A percentile compares a stretch with the other conserved stretches of the same genome.
These are phyloP conservation scores for Bruguiera sexangula DNA, from an alignment of 345 rosid species.

Conservation along the genomic window DNA sequence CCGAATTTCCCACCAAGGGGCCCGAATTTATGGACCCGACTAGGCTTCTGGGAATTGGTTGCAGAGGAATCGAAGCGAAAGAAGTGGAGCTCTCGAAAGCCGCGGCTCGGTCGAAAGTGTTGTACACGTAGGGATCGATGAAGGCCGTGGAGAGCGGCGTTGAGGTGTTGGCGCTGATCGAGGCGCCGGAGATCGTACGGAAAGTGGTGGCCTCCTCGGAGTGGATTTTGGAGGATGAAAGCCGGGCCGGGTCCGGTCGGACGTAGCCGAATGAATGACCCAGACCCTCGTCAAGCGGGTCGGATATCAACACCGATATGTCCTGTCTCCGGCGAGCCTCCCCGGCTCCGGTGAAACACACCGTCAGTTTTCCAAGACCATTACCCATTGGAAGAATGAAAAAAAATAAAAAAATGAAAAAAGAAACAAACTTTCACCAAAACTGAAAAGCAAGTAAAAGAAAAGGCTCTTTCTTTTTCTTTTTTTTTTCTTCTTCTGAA, in stretches of 20 bases:
- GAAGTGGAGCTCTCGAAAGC: constrained; percentile 90
- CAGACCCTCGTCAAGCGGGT: constrained; percentile 75
- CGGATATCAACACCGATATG: constrained; percentile 35
- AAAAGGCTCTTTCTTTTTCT: background rate
- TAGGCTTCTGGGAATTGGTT: constrained; percentile 67
- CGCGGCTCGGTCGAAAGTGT: constrained; percentile 65
- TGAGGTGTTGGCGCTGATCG: constrained; percentile 91
- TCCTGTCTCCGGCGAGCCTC: constrained; percentile 49
- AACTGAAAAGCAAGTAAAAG: background rate
- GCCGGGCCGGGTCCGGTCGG: constrained; percentile 59
- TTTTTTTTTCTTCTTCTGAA: background rate
- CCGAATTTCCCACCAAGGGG: constrained; percentile 34
- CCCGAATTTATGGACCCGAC: constrained; percentile 44
- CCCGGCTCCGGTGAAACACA: constrained; percentile 64
- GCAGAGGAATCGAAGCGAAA: constrained; percentile 84
- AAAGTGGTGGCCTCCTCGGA: constrained; percentile 80
- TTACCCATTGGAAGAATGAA: constrained; percentile 57
- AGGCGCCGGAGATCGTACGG: constrained; percentile 91
- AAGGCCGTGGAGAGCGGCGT: constrained; percentile 87
- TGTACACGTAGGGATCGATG: constrained; percentile 55
- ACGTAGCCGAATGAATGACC: constrained; percentile 97
- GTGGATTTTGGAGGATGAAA: constrained; percentile 78
- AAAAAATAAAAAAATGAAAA: background rate
- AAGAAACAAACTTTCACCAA: background rate
- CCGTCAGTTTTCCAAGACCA: constrained; percentile 62